Base-by-base conservation (phyloP, 2,329 filamentous ascomycete species). In the Pyrenophora teres region DNA sequence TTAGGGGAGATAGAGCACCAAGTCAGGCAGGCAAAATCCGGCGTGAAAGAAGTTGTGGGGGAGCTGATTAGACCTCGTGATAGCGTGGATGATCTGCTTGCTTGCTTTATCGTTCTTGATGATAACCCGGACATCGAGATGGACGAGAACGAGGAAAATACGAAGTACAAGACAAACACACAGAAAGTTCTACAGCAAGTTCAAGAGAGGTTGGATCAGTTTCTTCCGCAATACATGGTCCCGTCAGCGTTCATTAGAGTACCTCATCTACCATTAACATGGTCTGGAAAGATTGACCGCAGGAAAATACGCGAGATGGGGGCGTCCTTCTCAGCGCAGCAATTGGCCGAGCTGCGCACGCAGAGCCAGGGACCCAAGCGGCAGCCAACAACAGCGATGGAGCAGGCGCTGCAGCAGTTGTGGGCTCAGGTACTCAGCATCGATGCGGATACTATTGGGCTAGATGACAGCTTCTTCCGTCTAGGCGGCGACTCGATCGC, bases 261-360 rank as follows among this genome's bases (percentile, higher is more conserved):
- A 25, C 23, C 23, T 9, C 23, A 25, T 6, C 23, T 25, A 25
- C 23, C 23, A 25, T 25, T 25, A 25, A 25, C 23, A 25, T 25
- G 23, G 2, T 80, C 79, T 6, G 74, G 77, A 1, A 82, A 82
- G 48, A 54, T 50, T 4, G 63, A 69, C 43, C 57, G 64, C 3
- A 62, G 59, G 52, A 37, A 43, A 12, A 42, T 69, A 5, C 37
- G 32, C 10, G 36, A 42, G 23, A 40, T 42, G 6, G 46, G 46
- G 12, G 18, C 6, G 5, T 55, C 35, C 18, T 49, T 53, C 6
- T 49, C 50, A 3, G 30, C 40, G 6, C 33, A 53, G 39, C 32
- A 53, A 15, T 35, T 53, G 21, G 44, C 39, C 6, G 12, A 41
- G 39, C 3, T 53, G 35, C 38, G 31, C 2, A 49, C 39, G 23